Evolutionary conservation across 805 yeast genomes (phyloP), one percentile per base, ranked within the genome.

Genomic region (Yarrowia deformans): DNA sequence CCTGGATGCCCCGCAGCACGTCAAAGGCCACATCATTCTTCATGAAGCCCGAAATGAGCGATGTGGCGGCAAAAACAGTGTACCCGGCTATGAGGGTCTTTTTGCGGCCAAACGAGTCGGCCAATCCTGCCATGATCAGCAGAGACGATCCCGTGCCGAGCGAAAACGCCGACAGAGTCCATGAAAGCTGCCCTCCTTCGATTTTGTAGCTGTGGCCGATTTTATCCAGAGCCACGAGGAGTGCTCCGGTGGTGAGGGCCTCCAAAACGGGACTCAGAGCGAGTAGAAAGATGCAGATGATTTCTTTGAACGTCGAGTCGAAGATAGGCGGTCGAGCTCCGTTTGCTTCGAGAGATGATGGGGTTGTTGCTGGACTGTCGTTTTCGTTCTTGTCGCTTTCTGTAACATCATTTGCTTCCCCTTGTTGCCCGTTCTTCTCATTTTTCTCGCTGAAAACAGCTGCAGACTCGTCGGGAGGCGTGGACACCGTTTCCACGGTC

Each of bases 91-190:
- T 66, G 8, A 83, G 75, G 2, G 82, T 76, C 23, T 77, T 76
- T 69, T 78, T 82, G 40, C 86, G 75, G 19, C 85, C 85, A 72
- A 83, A 74, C 0, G 80, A 79, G 74, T 83, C 86, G 1, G 85
- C 83, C 18, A 84, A 69, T 23, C 82, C 82, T 8, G 86, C 85
- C 78, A 82, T 79, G 9, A 83, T 67, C 23, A 83, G 73, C 37
- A 84, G 73, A 50, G 80, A 77, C 3, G 84, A 76, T 8, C 85
- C 86, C 60, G 79, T 79, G 5, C 84, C 83, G 13, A 83, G 75
- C 50, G 76, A 76, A 29, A 82, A 79, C 19, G 83, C 75, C 7
- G 82, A 76, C 12, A 80, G 77, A 13, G 80, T 75, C 86, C 86
- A 83, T 1, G 84, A 80, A 29, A 83, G 71, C 39, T 74, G 71